These are phyloP conservation scores for Boletellus sp. DNA, from an alignment of 768 basidiomycete genomes.

Conservation along the genomic window DNA sequence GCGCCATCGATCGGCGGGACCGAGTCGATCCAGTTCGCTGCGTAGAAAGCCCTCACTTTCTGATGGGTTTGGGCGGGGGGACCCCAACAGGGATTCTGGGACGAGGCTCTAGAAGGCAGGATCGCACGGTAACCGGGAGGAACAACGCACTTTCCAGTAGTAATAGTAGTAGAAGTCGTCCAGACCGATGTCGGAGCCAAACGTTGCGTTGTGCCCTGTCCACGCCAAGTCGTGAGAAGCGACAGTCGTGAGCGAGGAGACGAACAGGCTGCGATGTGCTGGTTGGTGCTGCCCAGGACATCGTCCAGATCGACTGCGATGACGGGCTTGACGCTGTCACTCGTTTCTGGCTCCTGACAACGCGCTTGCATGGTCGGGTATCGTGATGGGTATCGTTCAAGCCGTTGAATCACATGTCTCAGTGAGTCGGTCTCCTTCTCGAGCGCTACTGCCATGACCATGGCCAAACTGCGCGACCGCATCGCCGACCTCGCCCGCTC, in stretches of 20 bases:
- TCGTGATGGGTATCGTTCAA: slow-evolving; percentile 4
- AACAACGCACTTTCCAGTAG: slow-evolving; percentile 61
- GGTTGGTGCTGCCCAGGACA: slow-evolving; percentile 63
- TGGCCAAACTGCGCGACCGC: slow-evolving; percentile 36
- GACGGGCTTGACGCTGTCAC: slow-evolving; percentile 31
- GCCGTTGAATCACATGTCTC: slow-evolving; percentile 12
- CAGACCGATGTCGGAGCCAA: slow-evolving; percentile 51
- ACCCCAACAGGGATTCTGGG: slow-evolving; percentile 58
- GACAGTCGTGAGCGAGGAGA: not conserved
- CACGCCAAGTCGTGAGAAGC: not conserved
- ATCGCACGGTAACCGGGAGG: not conserved
- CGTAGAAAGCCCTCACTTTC: slow-evolving; percentile 60
- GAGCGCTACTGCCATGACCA: slow-evolving; percentile 4
- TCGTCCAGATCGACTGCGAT: slow-evolving; percentile 69
- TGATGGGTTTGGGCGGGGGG: slow-evolving; percentile 49
- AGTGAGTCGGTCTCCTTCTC: not conserved
- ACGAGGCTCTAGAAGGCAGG: not conserved
- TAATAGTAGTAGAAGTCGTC: slow-evolving; percentile 69
- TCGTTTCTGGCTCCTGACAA: not conserved
- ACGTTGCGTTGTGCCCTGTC: slow-evolving; percentile 63
- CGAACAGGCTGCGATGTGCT: slow-evolving; percentile 51
- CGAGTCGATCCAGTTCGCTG: slow-evolving; percentile 43
- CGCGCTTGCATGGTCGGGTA: slow-evolving; percentile 6
- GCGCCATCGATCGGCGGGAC: slow-evolving; percentile 60
- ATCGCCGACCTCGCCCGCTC: slow-evolving; percentile 42